Percentiles rank a stretch among this genome's conserved stretches.
Conservation (phyloP, 1,139 yeast genomes). For the Scheffersomyces lignicola region DNA sequence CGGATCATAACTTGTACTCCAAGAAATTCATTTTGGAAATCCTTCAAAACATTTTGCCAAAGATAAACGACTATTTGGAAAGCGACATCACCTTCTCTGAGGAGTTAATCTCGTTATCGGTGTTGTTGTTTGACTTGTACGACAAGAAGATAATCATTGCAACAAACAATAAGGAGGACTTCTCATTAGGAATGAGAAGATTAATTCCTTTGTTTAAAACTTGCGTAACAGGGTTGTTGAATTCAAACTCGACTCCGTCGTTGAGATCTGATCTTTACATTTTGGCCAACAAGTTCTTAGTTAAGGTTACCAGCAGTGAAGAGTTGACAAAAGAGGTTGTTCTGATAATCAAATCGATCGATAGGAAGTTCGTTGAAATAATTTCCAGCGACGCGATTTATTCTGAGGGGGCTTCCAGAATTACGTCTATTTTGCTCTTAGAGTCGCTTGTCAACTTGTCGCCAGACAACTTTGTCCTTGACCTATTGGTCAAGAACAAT, state of each 20-base stretch:
- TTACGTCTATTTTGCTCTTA: constrained; percentile 73
- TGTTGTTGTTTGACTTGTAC: constrained; percentile 65
- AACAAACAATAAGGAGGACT: constrained; percentile 29
- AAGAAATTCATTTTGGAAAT: constrained; percentile 69
- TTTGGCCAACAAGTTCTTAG: constrained; percentile 64
- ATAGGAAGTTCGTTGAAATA: constrained; percentile 60
- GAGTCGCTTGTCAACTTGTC: constrained; percentile 69
- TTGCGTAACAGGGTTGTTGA: constrained; percentile 68
- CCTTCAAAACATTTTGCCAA: constrained; percentile 74
- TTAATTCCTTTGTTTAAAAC: constrained; percentile 71
- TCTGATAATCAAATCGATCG: constrained; percentile 56
- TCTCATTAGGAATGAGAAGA: constrained; percentile 38
- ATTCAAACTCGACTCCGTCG: constrained; percentile 65
- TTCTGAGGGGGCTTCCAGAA: constrained; percentile 75
- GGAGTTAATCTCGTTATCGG: constrained; percentile 74
- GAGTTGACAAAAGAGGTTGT: constrained; percentile 47
- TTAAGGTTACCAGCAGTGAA: constrained; percentile 45
- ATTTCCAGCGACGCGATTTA: constrained; percentile 77
- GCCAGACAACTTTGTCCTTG: constrained; percentile 57
- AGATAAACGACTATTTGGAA: constrained; percentile 71
- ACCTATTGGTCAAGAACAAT: constrained; percentile 63
- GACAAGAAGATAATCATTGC: constrained; percentile 36
- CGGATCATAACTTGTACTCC: constrained; percentile 45
- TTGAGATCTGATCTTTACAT: constrained; percentile 80
- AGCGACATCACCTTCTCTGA: constrained; percentile 68